Conservation (phyloP, 176 grass and related monocot species). For the Miscanthus lutarioriparius region DNA sequence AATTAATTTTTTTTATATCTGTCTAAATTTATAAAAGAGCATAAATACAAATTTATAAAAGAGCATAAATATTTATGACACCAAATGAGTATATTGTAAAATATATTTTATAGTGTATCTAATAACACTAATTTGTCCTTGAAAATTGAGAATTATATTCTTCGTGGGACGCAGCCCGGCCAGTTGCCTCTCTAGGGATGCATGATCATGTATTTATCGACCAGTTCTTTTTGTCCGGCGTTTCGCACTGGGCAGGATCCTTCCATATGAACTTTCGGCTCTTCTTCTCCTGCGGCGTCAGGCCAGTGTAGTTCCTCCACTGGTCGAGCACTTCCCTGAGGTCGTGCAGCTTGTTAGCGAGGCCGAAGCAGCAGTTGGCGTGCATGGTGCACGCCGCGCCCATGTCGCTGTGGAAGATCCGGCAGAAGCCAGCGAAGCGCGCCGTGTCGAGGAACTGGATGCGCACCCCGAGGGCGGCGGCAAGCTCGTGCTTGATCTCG, state of each 20-base stretch:
- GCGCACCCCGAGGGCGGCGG: constrained; percentile 14
- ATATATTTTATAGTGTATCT: too few relatives aligned
- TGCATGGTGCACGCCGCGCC: constrained; percentile 58
- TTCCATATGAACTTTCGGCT: constrained; percentile 12
- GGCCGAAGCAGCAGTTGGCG: constrained; percentile 77
- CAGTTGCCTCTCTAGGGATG: neutral
- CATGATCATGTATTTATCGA: neutral
- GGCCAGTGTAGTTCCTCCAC: constrained; percentile 47
- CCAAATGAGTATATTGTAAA: too few relatives aligned
- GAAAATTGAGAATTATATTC: neutral
- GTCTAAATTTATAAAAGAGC: too few relatives aligned
- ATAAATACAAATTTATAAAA: too few relatives aligned
- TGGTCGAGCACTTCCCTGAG: constrained; percentile 37
- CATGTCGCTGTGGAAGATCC: constrained; percentile 38
- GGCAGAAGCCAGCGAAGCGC: constrained; percentile 49
- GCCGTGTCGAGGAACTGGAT: constrained; percentile 49
- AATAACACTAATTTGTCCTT: neutral
- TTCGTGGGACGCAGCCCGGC: neutral
- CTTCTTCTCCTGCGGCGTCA: constrained; percentile 21
- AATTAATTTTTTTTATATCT: too few relatives aligned
- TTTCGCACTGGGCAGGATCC: constrained; percentile 34
- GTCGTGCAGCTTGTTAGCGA: constrained; percentile 50
- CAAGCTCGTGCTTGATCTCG: constrained; percentile 52
- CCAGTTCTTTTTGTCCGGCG: neutral
- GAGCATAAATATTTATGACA: too few relatives aligned